Conservation (phyloP, 805 yeast genomes). For the Ogataea thermomethanolica region DNA sequence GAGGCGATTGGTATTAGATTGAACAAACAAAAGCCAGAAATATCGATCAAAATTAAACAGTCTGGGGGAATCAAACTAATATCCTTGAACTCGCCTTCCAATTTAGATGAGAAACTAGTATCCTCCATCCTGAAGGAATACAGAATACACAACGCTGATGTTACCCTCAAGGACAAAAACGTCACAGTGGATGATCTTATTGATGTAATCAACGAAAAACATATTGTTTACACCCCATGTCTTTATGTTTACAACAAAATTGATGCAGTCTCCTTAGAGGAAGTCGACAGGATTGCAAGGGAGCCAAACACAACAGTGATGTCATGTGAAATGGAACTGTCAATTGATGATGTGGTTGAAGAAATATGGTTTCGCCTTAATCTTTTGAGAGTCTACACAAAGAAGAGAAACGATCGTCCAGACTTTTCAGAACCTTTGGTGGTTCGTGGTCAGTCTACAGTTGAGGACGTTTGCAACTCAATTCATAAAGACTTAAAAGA, state of each 20-base stretch:
- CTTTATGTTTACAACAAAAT: slow-evolving; percentile 92
- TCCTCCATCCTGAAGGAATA: slow-evolving; percentile 77
- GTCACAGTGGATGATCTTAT: slow-evolving; percentile 91
- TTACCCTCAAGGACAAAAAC: slow-evolving; percentile 81
- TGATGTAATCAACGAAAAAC: slow-evolving; percentile 84
- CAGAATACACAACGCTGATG: slow-evolving; percentile 90
- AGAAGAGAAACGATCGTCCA: slow-evolving; percentile 78
- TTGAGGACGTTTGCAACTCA: slow-evolving; percentile 86
- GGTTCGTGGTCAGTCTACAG: slow-evolving; percentile 72
- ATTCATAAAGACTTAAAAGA: slow-evolving; percentile 90
- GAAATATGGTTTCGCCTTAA: slow-evolving; percentile 90
- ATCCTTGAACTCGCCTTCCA: slow-evolving; percentile 74
- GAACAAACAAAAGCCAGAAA: slow-evolving; percentile 77
- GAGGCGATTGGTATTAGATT: slow-evolving; percentile 93
- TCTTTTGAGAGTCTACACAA: slow-evolving; percentile 79
- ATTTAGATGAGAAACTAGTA: slow-evolving; percentile 77
- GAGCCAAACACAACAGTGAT: slow-evolving; percentile 91
- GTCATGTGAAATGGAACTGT: slow-evolving; percentile 86
- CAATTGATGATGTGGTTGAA: slow-evolving; percentile 82
- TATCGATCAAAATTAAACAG: slow-evolving; percentile 71
- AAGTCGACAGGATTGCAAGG: slow-evolving; percentile 87
- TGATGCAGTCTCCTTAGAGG: slow-evolving; percentile 93
- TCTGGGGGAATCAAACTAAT: slow-evolving; percentile 91
- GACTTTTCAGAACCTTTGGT: slow-evolving; percentile 88
- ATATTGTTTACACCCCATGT: slow-evolving; percentile 86